These are phyloP conservation scores for Penicillium sp. DNA, from an alignment of 2,329 filamentous ascomycete species.

Conservation along the genomic window DNA sequence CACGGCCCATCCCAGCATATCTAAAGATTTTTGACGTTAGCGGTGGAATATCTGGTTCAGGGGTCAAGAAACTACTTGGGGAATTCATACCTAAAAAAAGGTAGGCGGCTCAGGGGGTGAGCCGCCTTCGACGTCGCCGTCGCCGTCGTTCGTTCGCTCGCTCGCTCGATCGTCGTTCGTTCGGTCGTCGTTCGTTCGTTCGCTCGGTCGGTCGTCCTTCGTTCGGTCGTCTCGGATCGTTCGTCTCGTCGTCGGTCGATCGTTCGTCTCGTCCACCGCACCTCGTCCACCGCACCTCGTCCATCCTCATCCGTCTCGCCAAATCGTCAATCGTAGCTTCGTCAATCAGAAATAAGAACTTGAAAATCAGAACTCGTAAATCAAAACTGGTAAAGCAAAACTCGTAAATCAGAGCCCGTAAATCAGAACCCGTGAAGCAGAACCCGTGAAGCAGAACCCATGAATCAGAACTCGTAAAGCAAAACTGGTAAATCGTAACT, in stretches of 20 bases:
- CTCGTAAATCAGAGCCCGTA: too few relatives aligned
- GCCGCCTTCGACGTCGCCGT: background rate
- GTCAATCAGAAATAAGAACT: too few relatives aligned
- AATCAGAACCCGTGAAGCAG: too few relatives aligned
- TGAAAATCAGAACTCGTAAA: too few relatives aligned
- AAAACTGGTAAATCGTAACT: too few relatives aligned
- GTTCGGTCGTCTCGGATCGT: constrained; percentile 1
- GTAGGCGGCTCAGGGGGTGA: background rate
- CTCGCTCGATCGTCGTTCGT: background rate
- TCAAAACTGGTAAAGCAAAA: too few relatives aligned
- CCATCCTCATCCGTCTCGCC: background rate
- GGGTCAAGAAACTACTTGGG: background rate
- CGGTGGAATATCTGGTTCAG: constrained; percentile 7
- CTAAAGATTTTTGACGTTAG: constrained; percentile 2
- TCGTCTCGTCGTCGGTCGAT: background rate
- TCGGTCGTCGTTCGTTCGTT: background rate
- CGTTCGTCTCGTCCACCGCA: background rate
- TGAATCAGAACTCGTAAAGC: too few relatives aligned
- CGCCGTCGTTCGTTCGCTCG: background rate
- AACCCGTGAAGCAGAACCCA: too few relatives aligned
- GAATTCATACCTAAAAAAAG: background rate
- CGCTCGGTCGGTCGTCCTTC: background rate
- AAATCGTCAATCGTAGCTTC: too few relatives aligned
- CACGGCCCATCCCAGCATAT: background rate
- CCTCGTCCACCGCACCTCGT: too few relatives aligned